Base-by-base conservation (phyloP, 202 grass and related monocot species). In the Saccharum hybrid region DNA sequence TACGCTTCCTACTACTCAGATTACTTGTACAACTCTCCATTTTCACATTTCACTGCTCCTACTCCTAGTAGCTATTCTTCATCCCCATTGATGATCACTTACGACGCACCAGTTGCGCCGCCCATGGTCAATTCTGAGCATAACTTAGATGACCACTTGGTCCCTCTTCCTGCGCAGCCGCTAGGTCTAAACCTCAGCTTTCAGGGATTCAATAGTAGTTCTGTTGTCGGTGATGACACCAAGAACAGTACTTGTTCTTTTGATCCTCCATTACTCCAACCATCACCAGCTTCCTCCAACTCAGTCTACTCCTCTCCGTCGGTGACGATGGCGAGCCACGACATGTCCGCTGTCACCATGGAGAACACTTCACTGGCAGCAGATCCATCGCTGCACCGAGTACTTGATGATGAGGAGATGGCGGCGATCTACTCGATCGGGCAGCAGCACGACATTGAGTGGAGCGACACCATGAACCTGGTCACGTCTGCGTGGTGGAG, bases 401-500 rank as follows among this genome's bases (percentile, higher is more conserved):
- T 87, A 78, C 90, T 96, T 65, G 93, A 94, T 7, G 89, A 94
- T 2, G 83, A 95, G 38, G 93, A 98, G 80, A 98, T 98, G 81
- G 92, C 93, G 1, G 85, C 88, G 4, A 93, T 96, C 73, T 89
- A 83, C 73, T 94, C 81, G 0, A 93, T 96, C 8, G 91, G 91
- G 21, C 85, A 95, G 88, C 91, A 86, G 42, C 91, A 98, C 41
- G 86, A 96, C 41, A 94, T 98, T 59, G 93, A 98, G 82, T 98
- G 91, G 96, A 96, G 88, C n/a, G 96, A 98, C 41, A 92, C 83
- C 2, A 45, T 98, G 82, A 98, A 92, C 88, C 81, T 94, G 5
- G 89, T 92, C 66, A 92, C 93, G 3, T 94, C 96, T 22, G 83
- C 86, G 40, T 98, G 93, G 93, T 98, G 96, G 96, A 98, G 89